These are phyloP conservation scores for Fusarium transvaalense DNA, from an alignment of 2,329 filamentous ascomycete species.

Conservation along the genomic window DNA sequence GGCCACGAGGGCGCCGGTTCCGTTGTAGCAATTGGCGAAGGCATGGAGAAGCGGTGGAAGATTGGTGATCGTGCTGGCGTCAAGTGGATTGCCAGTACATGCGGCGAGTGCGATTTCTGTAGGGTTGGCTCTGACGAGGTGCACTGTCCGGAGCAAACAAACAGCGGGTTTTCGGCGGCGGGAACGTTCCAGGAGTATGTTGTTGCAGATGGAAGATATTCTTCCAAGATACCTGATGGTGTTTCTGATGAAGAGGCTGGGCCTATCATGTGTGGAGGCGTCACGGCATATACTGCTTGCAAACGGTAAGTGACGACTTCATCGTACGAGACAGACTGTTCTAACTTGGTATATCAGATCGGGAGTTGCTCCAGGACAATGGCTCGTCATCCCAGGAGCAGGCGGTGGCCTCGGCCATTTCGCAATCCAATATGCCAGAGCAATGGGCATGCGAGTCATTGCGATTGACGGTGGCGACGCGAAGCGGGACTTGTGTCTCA, in stretches of 20 bases:
- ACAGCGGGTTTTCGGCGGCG: slow-evolving; percentile 90
- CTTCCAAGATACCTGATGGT: slow-evolving; percentile 80
- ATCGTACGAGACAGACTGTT: accelerated
- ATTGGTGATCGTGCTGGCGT: slow-evolving; percentile 86
- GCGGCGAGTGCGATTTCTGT: slow-evolving; percentile 84
- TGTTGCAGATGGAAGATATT: slow-evolving; percentile 84
- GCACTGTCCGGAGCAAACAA: slow-evolving; percentile 76
- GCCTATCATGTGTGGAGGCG: slow-evolving; percentile 82
- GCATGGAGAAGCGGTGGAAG: slow-evolving; percentile 77
- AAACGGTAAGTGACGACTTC: slow-evolving; percentile 66
- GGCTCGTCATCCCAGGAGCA: slow-evolving; percentile 85
- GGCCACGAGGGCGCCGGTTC: slow-evolving; percentile 81
- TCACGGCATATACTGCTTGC: slow-evolving; percentile 86
- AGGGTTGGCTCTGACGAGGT: slow-evolving; percentile 78
- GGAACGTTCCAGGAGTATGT: slow-evolving; percentile 91
- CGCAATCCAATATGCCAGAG: slow-evolving; percentile 85
- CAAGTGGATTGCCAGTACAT: slow-evolving; percentile 90
- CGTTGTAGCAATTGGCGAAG: slow-evolving; percentile 81
- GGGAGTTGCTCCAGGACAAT: slow-evolving; percentile 76
- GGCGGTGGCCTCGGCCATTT: slow-evolving; percentile 82
- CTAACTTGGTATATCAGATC: slow-evolving; percentile 55
- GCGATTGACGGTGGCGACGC: slow-evolving; percentile 84
- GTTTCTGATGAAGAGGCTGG: slow-evolving; percentile 79
- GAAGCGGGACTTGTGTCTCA: slow-evolving; percentile 76
- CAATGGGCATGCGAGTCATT: slow-evolving; percentile 84